These are phyloP conservation scores for Pelargonium citronellum DNA, from an alignment of 441 rosid genomes.

Conservation along the genomic window DNA sequence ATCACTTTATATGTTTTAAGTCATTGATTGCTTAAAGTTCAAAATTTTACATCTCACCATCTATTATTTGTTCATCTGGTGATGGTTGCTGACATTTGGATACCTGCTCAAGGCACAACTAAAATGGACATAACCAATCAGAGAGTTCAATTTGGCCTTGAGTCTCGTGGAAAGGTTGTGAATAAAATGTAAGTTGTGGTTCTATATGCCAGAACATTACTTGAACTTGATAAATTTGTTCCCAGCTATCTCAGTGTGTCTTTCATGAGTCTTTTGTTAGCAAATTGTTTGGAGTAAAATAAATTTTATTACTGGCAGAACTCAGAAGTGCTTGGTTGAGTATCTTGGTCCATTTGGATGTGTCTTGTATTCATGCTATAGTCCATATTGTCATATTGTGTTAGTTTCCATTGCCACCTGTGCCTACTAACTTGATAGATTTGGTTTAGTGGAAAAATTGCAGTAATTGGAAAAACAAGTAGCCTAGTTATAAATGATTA, in stretches of 20 bases:
- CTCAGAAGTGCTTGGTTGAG: background rate
- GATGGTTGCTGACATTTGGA: background rate
- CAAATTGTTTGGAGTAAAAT: background rate
- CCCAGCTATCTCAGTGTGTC: background rate
- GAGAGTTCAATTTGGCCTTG: conserved; percentile 17
- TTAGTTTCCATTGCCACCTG: conserved; percentile 1
- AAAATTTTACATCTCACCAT: background rate
- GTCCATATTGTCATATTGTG: background rate
- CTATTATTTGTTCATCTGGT: background rate
- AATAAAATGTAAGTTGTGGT: conserved; percentile 22
- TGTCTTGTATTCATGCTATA: background rate
- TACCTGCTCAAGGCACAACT: background rate
- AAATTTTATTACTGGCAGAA: no score
- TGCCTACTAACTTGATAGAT: background rate
- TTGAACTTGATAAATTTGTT: background rate
- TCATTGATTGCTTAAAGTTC: background rate
- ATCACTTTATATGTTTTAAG: background rate
- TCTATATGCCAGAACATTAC: background rate
- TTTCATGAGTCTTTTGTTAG: background rate
- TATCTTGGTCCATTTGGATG: conserved; percentile 1
- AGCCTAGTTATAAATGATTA: background rate
- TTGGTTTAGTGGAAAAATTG: background rate
- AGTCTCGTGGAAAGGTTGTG: conserved; percentile 17
- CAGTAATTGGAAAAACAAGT: background rate
- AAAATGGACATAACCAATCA: conserved; percentile 16